Base-by-base conservation (phyloP, 129 eudicot species). In the Kitagawia praeruptora region DNA sequence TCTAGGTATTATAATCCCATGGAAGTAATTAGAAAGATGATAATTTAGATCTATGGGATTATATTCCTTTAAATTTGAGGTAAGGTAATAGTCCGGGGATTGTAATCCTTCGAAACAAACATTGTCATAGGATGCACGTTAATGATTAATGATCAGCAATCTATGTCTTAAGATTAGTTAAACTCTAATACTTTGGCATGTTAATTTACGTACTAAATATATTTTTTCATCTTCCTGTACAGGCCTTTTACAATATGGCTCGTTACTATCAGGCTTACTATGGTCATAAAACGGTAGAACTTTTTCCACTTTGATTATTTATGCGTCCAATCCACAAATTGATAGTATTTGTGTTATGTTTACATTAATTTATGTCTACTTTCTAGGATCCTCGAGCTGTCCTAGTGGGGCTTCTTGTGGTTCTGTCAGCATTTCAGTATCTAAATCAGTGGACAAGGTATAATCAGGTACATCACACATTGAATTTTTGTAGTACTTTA, bases 401-500 rank as follows among this genome's bases (percentile, higher is more conserved):
- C 77, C 87, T 94, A 34, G 85, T 94, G 79, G 98, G 98, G 66
- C 96, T 94, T 88, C 92, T 94, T 75, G 54, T 94, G 81, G 83
- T 94, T 72, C 92, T 94, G 15, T 91, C 98, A 74, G 98, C 84
- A 78, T 83, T 94, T 85, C 98, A 94, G 83, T 94, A 91, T 84
- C 81, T 94, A 16, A 94, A 94, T 83, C 98, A 94, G 84, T 91
- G 93, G 98, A 87, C 97, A 79, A 92, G 92, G 91, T 94, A 94
- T 90, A 85, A 87, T 53, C 98, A 94, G 98, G 98, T 94, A 88
- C 58, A 63, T 42, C 77, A 81, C 46, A 41, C 53, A 47, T 70
- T 76, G 45, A 61, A 74, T 63, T 67, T 77, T 37, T 7, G 67
- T 61, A 21, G 66, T 56, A 37, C 67, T 25, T 81, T 41, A 77